Percentiles rank a stretch among this genome's conserved stretches.
Conservation (phyloP, 2,329 filamentous ascomycete species). For the Aspergillus vadensis region DNA sequence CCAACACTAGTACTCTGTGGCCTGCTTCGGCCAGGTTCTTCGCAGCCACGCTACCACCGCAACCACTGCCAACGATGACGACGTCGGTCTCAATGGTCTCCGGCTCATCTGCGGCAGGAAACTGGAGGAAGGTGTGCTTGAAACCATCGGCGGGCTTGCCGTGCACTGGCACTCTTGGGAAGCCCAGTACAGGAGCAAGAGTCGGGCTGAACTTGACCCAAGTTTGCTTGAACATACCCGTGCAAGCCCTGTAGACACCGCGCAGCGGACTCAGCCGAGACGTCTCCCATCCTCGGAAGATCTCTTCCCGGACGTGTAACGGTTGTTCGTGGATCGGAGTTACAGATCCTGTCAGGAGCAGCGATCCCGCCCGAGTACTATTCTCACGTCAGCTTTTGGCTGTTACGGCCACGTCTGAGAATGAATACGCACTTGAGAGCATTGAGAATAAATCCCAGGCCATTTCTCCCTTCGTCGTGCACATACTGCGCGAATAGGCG, state of each 20-base stretch:
- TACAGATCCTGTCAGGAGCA: constrained; percentile 59
- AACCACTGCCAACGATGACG: constrained; percentile 83
- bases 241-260: constrained; percentile 52
- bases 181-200: constrained; percentile 53
- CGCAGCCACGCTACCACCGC: constrained; percentile 78
- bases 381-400: background rate
- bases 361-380: constrained; percentile 57
- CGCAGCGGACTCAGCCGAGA: constrained; percentile 57
- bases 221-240: constrained; percentile 52
- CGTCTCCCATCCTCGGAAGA: constrained; percentile 56
- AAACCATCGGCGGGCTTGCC: constrained; percentile 55
- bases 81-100: constrained; percentile 75
- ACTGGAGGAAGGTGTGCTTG: constrained; percentile 60
- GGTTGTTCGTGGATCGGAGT: constrained; percentile 59
- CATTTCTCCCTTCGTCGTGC: constrained; percentile 51
- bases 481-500: constrained; percentile 54
- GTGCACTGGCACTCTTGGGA: constrained; percentile 57
- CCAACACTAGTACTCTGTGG: constrained; percentile 74
- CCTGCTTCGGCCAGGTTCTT: constrained; percentile 79
- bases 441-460: constrained; percentile 55
- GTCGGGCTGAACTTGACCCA: constrained; percentile 58
- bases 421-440: constrained; percentile 52
- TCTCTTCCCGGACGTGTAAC: constrained; percentile 54
- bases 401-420: background rate
- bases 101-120: constrained; percentile 54